Conservation (phyloP, 2,329 filamentous ascomycete species). For the Beauveria scarabaeidicola region DNA sequence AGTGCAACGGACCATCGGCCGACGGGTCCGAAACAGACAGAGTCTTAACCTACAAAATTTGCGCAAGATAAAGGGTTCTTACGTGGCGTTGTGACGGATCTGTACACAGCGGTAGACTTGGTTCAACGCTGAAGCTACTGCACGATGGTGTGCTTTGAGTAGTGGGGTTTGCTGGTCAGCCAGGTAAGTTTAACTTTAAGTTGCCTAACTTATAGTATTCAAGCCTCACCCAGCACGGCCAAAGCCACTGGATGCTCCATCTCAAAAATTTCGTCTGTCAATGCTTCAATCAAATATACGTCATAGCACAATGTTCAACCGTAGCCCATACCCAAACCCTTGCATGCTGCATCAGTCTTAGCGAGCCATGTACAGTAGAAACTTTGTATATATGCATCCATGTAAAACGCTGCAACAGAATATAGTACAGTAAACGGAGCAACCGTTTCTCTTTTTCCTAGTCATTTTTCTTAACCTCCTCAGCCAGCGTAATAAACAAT, state of each 20-base stretch:
- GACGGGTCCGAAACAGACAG: not conserved
- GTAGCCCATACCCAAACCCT: not conserved
- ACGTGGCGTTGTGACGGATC: not conserved
- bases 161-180: not conserved
- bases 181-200: no score
- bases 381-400: constrained; percentile 2
- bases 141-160: not conserved
- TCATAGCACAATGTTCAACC: not conserved
- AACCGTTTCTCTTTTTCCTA: not conserved
- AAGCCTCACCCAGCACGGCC: not conserved
- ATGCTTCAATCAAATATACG: not conserved
- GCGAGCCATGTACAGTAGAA: not conserved
- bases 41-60: not conserved
- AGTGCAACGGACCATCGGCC: constrained; percentile 5
- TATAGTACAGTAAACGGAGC: not conserved
- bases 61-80: not conserved
- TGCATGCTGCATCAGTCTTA: not conserved
- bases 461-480: not conserved
- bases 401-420: constrained; percentile 7
- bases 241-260: no score
- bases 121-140: not conserved
- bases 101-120: not conserved
- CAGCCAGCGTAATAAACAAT: not conserved
- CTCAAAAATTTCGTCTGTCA: no score
- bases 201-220: no score